Conservation (phyloP, 495 filamentous ascomycete genomes). For the Penicillium steckii region DNA sequence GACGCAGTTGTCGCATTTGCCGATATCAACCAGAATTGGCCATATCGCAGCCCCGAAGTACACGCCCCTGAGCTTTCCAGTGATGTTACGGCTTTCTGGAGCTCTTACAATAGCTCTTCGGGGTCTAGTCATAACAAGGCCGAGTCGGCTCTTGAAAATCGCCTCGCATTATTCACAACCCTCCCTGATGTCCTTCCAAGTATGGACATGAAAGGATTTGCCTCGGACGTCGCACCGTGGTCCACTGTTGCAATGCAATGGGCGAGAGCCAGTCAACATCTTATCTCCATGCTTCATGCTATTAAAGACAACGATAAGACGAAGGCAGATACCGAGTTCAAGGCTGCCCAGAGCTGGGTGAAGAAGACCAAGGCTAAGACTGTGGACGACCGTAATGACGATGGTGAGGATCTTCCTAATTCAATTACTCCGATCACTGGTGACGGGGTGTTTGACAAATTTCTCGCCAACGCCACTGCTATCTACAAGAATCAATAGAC, state of each 20-base stretch:
- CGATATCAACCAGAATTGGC: slow-evolving; percentile 18
- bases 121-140: background rate
- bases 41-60: slow-evolving; percentile 5
- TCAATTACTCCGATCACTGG: slow-evolving; percentile 11
- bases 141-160: background rate
- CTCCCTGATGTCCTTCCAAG: slow-evolving; percentile 8
- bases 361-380: slow-evolving; percentile 19
- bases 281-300: slow-evolving; percentile 15
- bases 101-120: background rate
- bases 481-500: slow-evolving; percentile 10
- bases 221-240: slow-evolving; percentile 14
- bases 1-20: slow-evolving; percentile 9
- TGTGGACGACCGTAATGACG: slow-evolving; percentile 13
- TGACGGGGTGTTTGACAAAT: slow-evolving; percentile 9
- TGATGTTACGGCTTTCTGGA: slow-evolving; percentile 13
- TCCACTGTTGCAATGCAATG: slow-evolving; percentile 13
- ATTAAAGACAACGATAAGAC: slow-evolving; percentile 1
- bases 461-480: slow-evolving; percentile 12
- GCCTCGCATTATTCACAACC: slow-evolving; percentile 4
- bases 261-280: slow-evolving; percentile 12
- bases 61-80: slow-evolving; percentile 6
- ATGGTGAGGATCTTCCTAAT: slow-evolving; percentile 9
- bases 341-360: slow-evolving; percentile 7
- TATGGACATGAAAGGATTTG: slow-evolving; percentile 15
- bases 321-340: slow-evolving; percentile 12